Evolutionary conservation across 352 stramenopile species (phyloP), one percentile per base, ranked within the genome.

Genomic region (Pythium aquatile): DNA sequence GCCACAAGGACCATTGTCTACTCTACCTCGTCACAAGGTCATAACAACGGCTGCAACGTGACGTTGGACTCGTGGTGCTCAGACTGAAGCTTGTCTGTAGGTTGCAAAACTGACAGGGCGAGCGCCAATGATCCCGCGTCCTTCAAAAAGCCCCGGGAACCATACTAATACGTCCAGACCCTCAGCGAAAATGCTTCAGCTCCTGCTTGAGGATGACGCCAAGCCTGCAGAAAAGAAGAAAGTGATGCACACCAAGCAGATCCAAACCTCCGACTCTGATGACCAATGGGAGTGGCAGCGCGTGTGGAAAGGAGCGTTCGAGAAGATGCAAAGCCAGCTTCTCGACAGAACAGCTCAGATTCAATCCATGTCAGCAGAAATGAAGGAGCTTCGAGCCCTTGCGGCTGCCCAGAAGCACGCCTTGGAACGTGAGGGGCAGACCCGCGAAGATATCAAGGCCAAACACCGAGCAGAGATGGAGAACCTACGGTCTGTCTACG

Each of bases 261-360:
- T 78, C 37, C 80, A 91, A 55, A 91, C 78, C 2, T 72, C 73
- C 44, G 75, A 89, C 11, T 65, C 80, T 57, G 75, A 89, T 29
- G 78, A 88, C 28, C 80, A 90, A 51, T 90, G 76, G 71, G 79
- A 89, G 58, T 88, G 79, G 82, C 73, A 88, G 61, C 76, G 70
- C 28, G 73, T 89, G 30, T 91, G 82, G 79, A 87, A 88, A 77
- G 78, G 77, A 39, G 78, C 79, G 10, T 91, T 91, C 55, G 77
- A 88, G 60, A 78, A 78, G 47, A 81, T 89, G 67, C 79, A 61
- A 0, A 65, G 61, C 2, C 68, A 88, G 37, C 53, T 87, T 17
- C 58, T 78, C 29, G 55, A 64, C 1, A 74, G 73, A 20, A 70
- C 66, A 1, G 47, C 72, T 10, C 76, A 81, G 42, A 75, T 71